A percentile compares a stretch with the other conserved stretches of the same genome.
phyloP scores from a whole-genome alignment of 225 moss, liverwort and hornwort species.

The Sphagnum contortum region DNA sequence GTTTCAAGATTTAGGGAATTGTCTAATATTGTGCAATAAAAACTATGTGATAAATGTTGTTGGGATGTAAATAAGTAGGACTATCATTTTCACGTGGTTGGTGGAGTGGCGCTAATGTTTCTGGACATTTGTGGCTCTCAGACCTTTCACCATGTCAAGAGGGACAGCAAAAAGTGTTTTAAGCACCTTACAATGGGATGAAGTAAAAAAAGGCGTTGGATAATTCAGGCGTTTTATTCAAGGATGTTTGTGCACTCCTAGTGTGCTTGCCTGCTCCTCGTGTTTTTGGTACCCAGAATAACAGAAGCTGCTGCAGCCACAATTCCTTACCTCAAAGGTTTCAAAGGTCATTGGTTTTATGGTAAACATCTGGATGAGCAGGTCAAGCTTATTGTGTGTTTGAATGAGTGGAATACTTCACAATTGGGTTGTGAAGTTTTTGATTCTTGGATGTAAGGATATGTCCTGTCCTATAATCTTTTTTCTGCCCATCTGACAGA shows the following conservation, averaged over 20 bases:
- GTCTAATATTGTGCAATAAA: too few species aligned
- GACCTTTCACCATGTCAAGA: constrained; percentile 59
- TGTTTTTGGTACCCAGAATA: constrained; percentile 63
- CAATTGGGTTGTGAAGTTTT: constrained; percentile 51
- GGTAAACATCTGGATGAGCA: constrained; percentile 71
- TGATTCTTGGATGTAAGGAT: constrained; percentile 75
- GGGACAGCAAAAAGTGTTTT: constrained; percentile 43
- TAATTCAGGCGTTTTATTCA: constrained; percentile 46
- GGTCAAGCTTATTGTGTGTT: constrained; percentile 47
- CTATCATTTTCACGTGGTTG: constrained; percentile 79
- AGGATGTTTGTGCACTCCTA: constrained; percentile 45
- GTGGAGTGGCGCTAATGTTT: constrained; percentile 83
- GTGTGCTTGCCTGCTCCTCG: constrained; percentile 85
- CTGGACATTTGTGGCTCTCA: constrained; percentile 86
- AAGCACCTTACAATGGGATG: constrained; percentile 66
- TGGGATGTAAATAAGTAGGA: constrained; percentile 27
- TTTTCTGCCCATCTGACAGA: too few species aligned
- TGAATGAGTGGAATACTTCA: constrained; percentile 49
- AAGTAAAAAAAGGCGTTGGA: constrained; percentile 35
- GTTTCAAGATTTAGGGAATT: too few species aligned
- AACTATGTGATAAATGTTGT: too few species aligned
- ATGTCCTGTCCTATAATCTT: too few species aligned
- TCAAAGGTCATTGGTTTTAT: constrained; percentile 89
- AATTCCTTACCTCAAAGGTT: constrained; percentile 63
- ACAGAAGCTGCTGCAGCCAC: constrained; percentile 43